Percentiles rank a stretch among this genome's conserved stretches.
Conservation (phyloP, 1,284 basidiomycete genomes). For the Rhizoctonia solani region DNA sequence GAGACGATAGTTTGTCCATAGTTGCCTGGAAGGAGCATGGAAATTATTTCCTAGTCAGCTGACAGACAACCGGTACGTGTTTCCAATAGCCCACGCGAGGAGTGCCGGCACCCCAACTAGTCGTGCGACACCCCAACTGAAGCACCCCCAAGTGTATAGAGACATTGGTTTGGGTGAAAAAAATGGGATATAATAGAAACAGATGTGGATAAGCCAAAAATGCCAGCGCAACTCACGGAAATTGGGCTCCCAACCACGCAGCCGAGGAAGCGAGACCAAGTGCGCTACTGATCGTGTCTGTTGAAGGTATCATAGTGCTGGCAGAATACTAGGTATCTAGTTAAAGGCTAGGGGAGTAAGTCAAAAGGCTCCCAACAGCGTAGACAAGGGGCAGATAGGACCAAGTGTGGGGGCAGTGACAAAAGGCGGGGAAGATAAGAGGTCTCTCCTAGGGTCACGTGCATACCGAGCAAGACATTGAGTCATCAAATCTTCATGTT, state of each 20-base stretch:
- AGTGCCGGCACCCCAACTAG: too few species aligned
- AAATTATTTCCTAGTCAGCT: constrained; percentile 15
- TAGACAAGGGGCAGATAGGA: too few species aligned
- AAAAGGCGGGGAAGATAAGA: constrained; percentile 25
- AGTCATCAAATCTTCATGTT: not conserved
- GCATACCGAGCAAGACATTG: constrained; percentile 2
- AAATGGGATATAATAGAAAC: not conserved
- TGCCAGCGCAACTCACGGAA: constrained; percentile 69
- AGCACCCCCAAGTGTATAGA: too few species aligned
- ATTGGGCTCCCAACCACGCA: constrained; percentile 91
- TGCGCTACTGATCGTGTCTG: constrained; percentile 48
- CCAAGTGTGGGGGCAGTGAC: constrained; percentile 9
- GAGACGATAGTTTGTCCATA: constrained; percentile 74
- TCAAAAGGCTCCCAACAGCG: too few species aligned
- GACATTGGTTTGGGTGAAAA: too few species aligned
- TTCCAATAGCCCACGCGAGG: too few species aligned
- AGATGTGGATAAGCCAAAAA: not conserved
- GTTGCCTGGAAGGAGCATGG: constrained; percentile 57
- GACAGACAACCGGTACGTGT: too few species aligned
- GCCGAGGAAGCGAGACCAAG: constrained; percentile 77
- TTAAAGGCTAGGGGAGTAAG: not conserved
- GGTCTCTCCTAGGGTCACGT: not conserved
- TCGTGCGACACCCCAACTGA: too few species aligned
- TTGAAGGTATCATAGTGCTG: not conserved
- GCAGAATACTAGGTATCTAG: not conserved